phyloP scores from a whole-genome alignment of 192 early-diverging fungal species.

The Thamnidium elegans region DNA sequence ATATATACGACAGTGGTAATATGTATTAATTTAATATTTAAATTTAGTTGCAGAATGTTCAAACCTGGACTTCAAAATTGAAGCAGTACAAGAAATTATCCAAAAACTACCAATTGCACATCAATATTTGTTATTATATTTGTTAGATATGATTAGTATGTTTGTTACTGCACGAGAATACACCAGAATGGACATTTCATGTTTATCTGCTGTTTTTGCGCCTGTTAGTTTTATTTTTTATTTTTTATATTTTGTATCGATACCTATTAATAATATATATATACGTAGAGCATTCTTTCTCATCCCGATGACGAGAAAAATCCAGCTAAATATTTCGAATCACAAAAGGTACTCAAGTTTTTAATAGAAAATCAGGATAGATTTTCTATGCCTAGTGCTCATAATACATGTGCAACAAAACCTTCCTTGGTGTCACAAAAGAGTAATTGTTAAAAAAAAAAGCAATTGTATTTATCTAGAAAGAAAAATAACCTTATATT shows the following conservation, averaged over 20 bases:
- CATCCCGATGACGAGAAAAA: slow-evolving; percentile 66
- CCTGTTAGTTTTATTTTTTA: slow-evolving; percentile 41
- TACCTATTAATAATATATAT: slow-evolving; percentile 12
- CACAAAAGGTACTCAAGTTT: slow-evolving; percentile 68
- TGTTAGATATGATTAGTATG: slow-evolving; percentile 61
- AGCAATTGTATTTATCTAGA: no score
- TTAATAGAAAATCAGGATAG: slow-evolving; percentile 57
- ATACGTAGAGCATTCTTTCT: slow-evolving; percentile 64
- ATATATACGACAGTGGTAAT: background rate
- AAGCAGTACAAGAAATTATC: slow-evolving; percentile 53
- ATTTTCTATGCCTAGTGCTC: slow-evolving; percentile 33
- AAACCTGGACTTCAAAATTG: slow-evolving; percentile 32
- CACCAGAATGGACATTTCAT: slow-evolving; percentile 70
- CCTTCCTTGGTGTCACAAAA: no score
- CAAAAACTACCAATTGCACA: slow-evolving; percentile 49
- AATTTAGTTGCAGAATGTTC: slow-evolving; percentile 30
- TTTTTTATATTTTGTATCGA: background rate
- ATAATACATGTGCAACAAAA: no score
- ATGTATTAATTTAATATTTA: slow-evolving; percentile 4
- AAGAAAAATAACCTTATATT: no score
- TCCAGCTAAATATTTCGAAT: slow-evolving; percentile 68
- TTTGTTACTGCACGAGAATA: slow-evolving; percentile 45
- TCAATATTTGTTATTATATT: slow-evolving; percentile 61
- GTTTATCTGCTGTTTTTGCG: slow-evolving; percentile 69
- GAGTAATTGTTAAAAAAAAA: no score